Conservation (phyloP, 805 yeast species). For the Candida schatavii region DNA sequence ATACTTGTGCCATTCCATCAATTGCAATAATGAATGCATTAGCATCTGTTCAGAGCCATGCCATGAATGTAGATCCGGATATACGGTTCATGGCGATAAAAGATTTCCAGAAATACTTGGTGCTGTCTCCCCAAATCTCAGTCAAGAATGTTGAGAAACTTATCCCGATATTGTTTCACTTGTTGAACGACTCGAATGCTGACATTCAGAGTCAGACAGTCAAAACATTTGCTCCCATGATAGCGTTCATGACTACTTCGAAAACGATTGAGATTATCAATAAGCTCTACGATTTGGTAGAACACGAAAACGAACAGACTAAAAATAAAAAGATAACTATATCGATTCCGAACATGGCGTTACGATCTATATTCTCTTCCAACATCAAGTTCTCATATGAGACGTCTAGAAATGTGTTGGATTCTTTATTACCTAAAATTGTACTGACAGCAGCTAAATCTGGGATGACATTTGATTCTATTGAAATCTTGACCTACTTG, state of each 20-base stretch:
- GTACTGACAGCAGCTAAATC: constrained; percentile 16
- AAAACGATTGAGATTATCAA: constrained; percentile 28
- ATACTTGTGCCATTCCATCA: no score
- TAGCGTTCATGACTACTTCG: constrained; percentile 34
- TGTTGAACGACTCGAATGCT: constrained; percentile 58
- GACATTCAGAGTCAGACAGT: constrained; percentile 78
- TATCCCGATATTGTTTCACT: constrained; percentile 37
- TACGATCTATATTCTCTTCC: constrained; percentile 40
- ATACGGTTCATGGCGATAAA: constrained; percentile 81
- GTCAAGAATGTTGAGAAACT: constrained; percentile 30
- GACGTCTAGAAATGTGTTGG: constrained; percentile 30
- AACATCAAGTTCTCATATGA: constrained; percentile 22
- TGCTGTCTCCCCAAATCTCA: constrained; percentile 21
- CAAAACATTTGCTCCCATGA: constrained; percentile 49
- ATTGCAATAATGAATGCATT: not conserved
- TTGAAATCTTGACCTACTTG: constrained; percentile 60
- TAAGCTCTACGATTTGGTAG: constrained; percentile 22
- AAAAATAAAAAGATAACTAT: constrained; percentile 35
- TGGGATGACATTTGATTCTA: constrained; percentile 47
- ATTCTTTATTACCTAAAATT: constrained; percentile 37
- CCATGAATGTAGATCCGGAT: constrained; percentile 69
- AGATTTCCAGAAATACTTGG: constrained; percentile 54
- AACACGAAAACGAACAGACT: constrained; percentile 15
- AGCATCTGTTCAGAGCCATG: not conserved
- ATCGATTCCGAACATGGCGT: constrained; percentile 52